These are phyloP conservation scores for Pythium chondricola DNA, from an alignment of 352 stramenopile species.

Conservation along the genomic window DNA sequence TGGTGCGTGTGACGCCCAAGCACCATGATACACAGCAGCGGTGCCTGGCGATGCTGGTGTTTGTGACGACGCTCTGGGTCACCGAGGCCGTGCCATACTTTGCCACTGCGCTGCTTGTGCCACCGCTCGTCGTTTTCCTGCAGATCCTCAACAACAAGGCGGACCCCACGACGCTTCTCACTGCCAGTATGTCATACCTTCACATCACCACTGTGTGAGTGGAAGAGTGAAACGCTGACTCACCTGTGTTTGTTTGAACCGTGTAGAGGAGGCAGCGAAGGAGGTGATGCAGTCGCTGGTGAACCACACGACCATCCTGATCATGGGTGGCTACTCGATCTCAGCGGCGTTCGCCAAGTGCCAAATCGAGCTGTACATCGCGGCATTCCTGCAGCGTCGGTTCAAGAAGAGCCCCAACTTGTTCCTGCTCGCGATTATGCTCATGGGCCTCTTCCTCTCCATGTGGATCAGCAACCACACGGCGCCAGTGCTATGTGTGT, in stretches of 20 bases:
- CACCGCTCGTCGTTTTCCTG: slow-evolving; percentile 84
- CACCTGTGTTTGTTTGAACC: neutral
- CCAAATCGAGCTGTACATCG: slow-evolving; percentile 90
- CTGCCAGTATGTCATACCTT: slow-evolving; percentile 51
- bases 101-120: slow-evolving; percentile 85
- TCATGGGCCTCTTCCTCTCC: slow-evolving; percentile 89
- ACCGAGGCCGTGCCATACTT: slow-evolving; percentile 90
- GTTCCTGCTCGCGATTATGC: slow-evolving; percentile 91
- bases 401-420: slow-evolving; percentile 88
- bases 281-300: slow-evolving; percentile 87
- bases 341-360: slow-evolving; percentile 89
- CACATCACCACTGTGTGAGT: too few relatives aligned
- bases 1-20: slow-evolving; percentile 72
- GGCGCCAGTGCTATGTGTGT: slow-evolving; percentile 88
- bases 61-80: slow-evolving; percentile 88
- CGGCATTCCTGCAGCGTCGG: slow-evolving; percentile 78
- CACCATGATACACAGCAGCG: slow-evolving; percentile 76
- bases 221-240: too few relatives aligned
- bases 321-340: slow-evolving; percentile 90
- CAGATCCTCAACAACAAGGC: slow-evolving; percentile 83
- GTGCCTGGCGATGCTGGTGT: slow-evolving; percentile 86
- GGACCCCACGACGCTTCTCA: slow-evolving; percentile 59
- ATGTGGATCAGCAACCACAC: slow-evolving; percentile 95
- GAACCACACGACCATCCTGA: slow-evolving; percentile 91
- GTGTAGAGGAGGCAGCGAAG: slow-evolving; percentile 69